Evolutionary conservation across 2,329 filamentous ascomycete species (phyloP), one percentile per base, ranked within the genome.

Genomic region (Elsinoe fawcettii): DNA sequence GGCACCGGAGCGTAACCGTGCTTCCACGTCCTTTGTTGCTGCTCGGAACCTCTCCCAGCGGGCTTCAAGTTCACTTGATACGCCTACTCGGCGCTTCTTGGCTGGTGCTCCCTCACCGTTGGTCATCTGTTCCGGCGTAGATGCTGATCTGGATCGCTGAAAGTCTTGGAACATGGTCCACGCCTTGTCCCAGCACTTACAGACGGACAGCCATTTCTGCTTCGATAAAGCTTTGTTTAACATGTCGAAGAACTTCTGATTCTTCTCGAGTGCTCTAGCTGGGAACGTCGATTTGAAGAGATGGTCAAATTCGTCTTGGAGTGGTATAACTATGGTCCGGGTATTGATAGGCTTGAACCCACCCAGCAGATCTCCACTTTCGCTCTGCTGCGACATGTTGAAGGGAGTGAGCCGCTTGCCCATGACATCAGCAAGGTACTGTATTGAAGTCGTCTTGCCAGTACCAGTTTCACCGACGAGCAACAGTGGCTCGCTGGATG

Each of bases 401-500:
- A 99, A 90, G 2, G 91, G 89, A 0, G 90, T 87, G 11, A 99
- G 80, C 65, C 89, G 95, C 67, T 90, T 87, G 1, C 91, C 89
- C 25, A 96, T 79, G 2, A 86, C 81, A 58, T 87, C 85, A 0
- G 93, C 90, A 57, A 99, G 77, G 67, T 96, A 90, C 70, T 99
- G 93, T 12, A 99, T 86, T 23, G 93, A 88, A 0, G 93, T 96
- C 0, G 93, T 99, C 73, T 99, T 99, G 65, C 93, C 93, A 53
- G 96, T 96, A 75, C 93, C 93, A 6, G 93, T 99, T 74, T 99
- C 93, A 67, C 93, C 93, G n/a, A 99, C 93, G 25, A 99, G 82
- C 16, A 99, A 75, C 1, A 96, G 82, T 3, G 95, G 90, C 66
- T 99, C 93, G n/a, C 83, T 81, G 65, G 90, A 82, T 60, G 87